Evolutionary conservation across 2,329 filamentous ascomycete genomes (phyloP).

Genomic region (Xylariaceae sp.): DNA sequence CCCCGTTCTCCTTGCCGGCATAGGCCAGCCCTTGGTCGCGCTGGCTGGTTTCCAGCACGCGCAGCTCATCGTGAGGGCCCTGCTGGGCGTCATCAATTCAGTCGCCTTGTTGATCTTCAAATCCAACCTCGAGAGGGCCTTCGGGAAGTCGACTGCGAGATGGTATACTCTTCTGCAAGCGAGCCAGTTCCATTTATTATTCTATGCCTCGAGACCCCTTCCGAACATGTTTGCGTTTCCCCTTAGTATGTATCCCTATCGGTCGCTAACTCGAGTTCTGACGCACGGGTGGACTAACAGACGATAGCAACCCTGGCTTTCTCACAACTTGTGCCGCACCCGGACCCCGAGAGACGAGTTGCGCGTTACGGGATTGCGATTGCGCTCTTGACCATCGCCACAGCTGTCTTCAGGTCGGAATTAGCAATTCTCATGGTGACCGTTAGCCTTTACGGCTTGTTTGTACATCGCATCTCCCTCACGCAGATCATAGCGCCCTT

Average conservation of each 20-base stretch:
- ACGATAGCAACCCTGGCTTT: constrained; percentile 61
- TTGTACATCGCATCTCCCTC: constrained; percentile 29
- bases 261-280: background rate
- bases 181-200: constrained; percentile 88
- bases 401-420: constrained; percentile 85
- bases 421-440: constrained; percentile 74
- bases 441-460: constrained; percentile 61
- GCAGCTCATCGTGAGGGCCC: constrained; percentile 63
- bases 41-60: constrained; percentile 53
- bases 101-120: constrained; percentile 63
- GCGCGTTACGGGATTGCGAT: constrained; percentile 61
- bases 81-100: constrained; percentile 75
- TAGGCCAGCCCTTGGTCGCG: constrained; percentile 63
- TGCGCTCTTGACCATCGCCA: constrained; percentile 71
- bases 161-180: constrained; percentile 80
- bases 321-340: constrained; percentile 42
- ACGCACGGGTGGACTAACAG: constrained; percentile 1
- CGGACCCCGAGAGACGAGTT: constrained; percentile 29
- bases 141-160: constrained; percentile 62
- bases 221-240: constrained; percentile 97
- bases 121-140: constrained; percentile 58
- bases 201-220: constrained; percentile 85
- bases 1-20: constrained; percentile 66
- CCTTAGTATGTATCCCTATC: constrained; percentile 56
- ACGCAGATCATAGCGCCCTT: constrained; percentile 60